A percentile compares a stretch with the other conserved stretches of the same genome.
Evolutionary conservation across 176 grass and related monocot genomes (phyloP).

Genomic region (Miscanthus lutarioriparius): DNA sequence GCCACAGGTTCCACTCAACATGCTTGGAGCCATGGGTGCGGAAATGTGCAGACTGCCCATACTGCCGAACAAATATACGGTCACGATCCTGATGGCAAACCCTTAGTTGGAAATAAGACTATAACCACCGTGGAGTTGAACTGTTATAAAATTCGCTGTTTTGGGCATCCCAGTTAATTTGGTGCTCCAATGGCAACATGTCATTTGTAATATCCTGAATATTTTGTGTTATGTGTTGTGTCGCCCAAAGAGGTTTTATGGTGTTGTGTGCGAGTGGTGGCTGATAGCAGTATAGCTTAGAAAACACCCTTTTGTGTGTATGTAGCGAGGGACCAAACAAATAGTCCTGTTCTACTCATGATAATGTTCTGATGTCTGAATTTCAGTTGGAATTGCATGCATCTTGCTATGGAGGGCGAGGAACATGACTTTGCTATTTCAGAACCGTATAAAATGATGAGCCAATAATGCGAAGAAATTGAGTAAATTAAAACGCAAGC

Average conservation of each 20-base stretch:
- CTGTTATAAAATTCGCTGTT: conserved; percentile 11
- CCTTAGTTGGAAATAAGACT: conserved; percentile 9
- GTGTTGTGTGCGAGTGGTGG: neutral
- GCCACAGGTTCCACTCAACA: conserved; percentile 75
- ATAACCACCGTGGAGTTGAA: conserved; percentile 7
- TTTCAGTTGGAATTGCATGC: neutral
- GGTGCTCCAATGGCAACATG: neutral
- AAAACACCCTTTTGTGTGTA: neutral
- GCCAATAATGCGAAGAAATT: neutral
- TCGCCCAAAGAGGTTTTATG: neutral
- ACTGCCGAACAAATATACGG: conserved; percentile 69
- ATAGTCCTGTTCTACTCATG: neutral
- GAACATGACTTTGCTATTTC: neutral
- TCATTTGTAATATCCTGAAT: neutral
- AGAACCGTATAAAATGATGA: neutral
- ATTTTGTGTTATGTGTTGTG: neutral
- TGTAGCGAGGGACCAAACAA: neutral
- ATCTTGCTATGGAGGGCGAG: neutral
- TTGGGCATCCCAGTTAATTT: neutral
- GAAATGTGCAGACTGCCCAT: conserved; percentile 86
- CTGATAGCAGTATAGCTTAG: neutral
- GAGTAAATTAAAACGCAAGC: neutral
- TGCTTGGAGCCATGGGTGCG: conserved; percentile 83
- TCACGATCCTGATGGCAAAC: conserved; percentile 27
- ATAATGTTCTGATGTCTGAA: neutral